Base-by-base conservation (phyloP, 768 basidiomycete species). In the Amanita fuliginea region DNA sequence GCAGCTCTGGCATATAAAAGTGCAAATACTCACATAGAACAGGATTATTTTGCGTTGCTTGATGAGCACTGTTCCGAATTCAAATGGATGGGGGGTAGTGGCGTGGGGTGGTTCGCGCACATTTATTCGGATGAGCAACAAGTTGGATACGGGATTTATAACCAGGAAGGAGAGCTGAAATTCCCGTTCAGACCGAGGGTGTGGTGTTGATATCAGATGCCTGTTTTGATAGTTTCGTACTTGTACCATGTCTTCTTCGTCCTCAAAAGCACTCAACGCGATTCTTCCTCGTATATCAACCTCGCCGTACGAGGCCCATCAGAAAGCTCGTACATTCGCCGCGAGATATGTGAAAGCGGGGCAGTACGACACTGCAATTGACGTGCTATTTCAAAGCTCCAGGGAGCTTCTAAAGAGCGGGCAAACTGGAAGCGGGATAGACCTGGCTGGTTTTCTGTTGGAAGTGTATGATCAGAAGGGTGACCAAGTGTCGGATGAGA, bases 281-380 rank as follows among this genome's bases (percentile, higher is more conserved):
- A 89, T 86, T 55, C 68, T 85, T 51, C 89, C 80, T 9, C 76
- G 83, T 43, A 83, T 93, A 45, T 64, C 75, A 4, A 70, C 72
- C 8, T 78, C 83, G 8, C 89, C 92, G 32, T 96, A 96, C 64
- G 90, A 93, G 53, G 94, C 94, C 0, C 95, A 97, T 58, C 94
- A 97, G 65, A 97, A 97, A 67, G 91, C 93, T 8, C 80, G 95
- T 22, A 97, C 94, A 14, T 96, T 95, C 55, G 91, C 91, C 4
- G 83, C 93, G 3, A 77, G 94, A 57, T 90, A 90, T 62, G 71
- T 74, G 45, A 91, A 92, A 69, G 78, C 87, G 3, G 72, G 71
- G 2, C 85, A 94, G 56, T 83, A 84, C 60, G 83, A 84, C 59
- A 83, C 83, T 11, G 94, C 96, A 14, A 86, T 92, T 64, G 86